Conservation (phyloP, 2,329 filamentous ascomycete genomes). For the Pyricularia grisea region DNA sequence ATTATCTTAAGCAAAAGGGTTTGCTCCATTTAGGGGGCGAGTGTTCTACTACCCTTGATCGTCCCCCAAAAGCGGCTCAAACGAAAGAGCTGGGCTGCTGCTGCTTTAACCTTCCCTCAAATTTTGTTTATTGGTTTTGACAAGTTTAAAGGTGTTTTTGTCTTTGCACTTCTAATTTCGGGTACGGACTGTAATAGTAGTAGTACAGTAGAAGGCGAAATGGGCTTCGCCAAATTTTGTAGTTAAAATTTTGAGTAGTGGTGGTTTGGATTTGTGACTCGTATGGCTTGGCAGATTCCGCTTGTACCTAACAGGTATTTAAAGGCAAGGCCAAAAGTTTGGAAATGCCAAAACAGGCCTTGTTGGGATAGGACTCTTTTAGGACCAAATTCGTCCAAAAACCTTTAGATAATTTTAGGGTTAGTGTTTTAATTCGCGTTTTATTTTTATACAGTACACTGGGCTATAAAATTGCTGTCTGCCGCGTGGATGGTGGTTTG, state of each 20-base stretch:
- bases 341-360: background rate
- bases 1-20: background rate
- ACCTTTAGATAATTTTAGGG: no score
- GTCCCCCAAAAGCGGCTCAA: background rate
- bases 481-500: no score
- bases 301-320: background rate
- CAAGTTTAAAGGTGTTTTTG: background rate
- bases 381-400: background rate
- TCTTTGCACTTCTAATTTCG: no score
- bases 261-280: background rate
- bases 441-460: no score
- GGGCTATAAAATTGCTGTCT: no score
- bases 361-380: background rate
- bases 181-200: no score
- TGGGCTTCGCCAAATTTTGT: background rate
- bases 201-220: background rate
- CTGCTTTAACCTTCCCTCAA: background rate
- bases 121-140: background rate
- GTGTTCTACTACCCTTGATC: background rate
- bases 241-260: background rate
- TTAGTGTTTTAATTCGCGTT: no score
- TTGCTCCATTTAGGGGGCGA: background rate
- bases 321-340: background rate
- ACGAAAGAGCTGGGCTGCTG: background rate
- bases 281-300: background rate